These are phyloP conservation scores for Ascochyta koolunga DNA, from an alignment of 2,329 filamentous ascomycete species.

Conservation along the genomic window DNA sequence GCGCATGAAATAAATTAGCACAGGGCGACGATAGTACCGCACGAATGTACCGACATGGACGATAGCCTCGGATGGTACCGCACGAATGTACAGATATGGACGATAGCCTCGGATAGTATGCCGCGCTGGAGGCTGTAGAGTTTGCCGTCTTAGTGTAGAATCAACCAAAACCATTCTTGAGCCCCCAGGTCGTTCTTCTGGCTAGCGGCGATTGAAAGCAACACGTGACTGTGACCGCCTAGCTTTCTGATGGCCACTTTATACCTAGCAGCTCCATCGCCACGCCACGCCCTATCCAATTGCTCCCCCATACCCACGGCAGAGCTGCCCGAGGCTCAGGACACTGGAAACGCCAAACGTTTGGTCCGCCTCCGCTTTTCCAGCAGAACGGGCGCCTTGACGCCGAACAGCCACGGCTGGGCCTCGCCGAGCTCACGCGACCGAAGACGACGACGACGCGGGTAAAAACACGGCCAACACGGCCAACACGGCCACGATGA, in stretches of 20 bases:
- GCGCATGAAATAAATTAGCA: too few relatives aligned
- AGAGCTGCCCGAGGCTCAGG: background rate
- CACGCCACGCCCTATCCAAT: background rate
- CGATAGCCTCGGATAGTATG: background rate
- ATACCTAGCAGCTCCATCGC: background rate
- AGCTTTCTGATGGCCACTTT: conserved; percentile 21
- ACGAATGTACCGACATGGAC: background rate
- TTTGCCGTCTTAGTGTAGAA: background rate
- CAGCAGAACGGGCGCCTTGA: background rate
- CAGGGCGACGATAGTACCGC: background rate
- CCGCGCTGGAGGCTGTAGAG: background rate
- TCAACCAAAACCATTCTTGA: background rate
- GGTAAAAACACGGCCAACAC: background rate
- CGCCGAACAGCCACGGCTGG: background rate
- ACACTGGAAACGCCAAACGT: background rate
- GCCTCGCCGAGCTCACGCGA: conserved; percentile 5
- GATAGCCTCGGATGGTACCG: background rate
- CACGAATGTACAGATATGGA: background rate
- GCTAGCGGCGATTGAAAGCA: conserved; percentile 18
- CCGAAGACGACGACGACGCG: background rate
- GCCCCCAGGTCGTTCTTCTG: conserved; percentile 24
- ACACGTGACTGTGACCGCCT: conserved; percentile 29
- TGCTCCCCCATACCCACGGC: background rate
- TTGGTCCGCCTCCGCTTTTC: background rate
- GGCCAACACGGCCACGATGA: conserved; percentile 54